These are phyloP conservation scores for Pyrenula massariospora DNA, from an alignment of 495 filamentous ascomycete genomes.

Conservation along the genomic window DNA sequence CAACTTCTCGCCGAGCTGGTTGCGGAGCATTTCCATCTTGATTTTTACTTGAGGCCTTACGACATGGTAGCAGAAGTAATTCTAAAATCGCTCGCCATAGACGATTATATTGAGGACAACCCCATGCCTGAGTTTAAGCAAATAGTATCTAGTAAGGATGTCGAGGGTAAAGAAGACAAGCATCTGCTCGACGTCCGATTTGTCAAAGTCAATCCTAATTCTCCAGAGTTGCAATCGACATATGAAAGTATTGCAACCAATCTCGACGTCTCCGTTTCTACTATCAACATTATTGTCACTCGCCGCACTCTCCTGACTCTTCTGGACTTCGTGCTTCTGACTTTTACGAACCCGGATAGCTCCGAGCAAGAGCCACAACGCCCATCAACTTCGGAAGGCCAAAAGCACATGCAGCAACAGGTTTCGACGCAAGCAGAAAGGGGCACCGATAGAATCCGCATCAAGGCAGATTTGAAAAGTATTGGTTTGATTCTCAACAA, in stretches of 20 bases:
- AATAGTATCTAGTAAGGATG: conserved; percentile 81
- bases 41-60: conserved; percentile 76
- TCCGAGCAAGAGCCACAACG: conserved; percentile 24
- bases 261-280: conserved; percentile 82
- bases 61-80: conserved; percentile 88
- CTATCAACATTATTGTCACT: conserved; percentile 90
- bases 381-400: conserved; percentile 10
- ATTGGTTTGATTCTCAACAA: conserved; percentile 96
- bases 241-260: conserved; percentile 92
- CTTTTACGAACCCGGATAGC: conserved; percentile 68
- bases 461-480: conserved; percentile 87
- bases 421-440: conserved; percentile 11
- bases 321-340: conserved; percentile 91
- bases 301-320: conserved; percentile 85
- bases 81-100: conserved; percentile 76
- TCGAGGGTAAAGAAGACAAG: conserved; percentile 55
- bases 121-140: conserved; percentile 89
- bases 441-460: conserved; percentile 47
- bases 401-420: conserved; percentile 16
- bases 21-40: conserved; percentile 76
- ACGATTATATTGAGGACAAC: conserved; percentile 87
- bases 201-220: conserved; percentile 76
- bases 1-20: conserved; percentile 80
- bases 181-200: conserved; percentile 85
- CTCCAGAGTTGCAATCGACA: conserved; percentile 79